Evolutionary conservation across 805 yeast genomes (phyloP).

Genomic region (Wickerhamiella bombiphila): DNA sequence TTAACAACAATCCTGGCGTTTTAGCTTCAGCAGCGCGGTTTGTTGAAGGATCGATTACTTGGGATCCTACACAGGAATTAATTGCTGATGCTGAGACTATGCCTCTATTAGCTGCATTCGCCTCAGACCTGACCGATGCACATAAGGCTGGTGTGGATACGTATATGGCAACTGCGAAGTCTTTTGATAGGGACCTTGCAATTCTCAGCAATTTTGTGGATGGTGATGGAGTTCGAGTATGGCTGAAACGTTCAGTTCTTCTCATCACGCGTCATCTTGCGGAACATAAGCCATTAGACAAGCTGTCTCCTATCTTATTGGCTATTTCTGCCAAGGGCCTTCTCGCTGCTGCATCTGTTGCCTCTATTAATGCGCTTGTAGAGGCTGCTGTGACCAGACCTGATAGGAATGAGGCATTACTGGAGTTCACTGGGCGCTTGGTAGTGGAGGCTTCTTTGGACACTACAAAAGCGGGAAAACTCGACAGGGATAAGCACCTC

Average conservation of each 20-base stretch:
- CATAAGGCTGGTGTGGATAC: constrained; percentile 3
- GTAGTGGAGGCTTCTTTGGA: not conserved
- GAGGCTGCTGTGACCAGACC: constrained; percentile 10
- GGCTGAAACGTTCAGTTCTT: constrained; percentile 13
- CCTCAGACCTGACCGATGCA: not conserved
- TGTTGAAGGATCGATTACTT: not conserved
- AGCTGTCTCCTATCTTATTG: too few relatives aligned
- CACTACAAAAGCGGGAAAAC: constrained; percentile 9
- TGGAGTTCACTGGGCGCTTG: not conserved
- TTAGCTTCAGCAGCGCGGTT: constrained; percentile 1
- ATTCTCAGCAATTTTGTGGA: not conserved
- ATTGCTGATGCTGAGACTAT: not conserved
- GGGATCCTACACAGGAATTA: not conserved
- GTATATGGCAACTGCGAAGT: constrained; percentile 6
- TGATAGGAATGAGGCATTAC: not conserved
- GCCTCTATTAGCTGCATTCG: constrained; percentile 1
- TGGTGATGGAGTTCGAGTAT: constrained; percentile 1
- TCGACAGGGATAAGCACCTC: constrained; percentile 32
- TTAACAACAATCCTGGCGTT: not conserved
- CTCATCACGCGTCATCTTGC: constrained; percentile 13
- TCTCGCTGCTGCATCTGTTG: too few relatives aligned
- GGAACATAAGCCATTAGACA: constrained; percentile 4
- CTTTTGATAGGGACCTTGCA: constrained; percentile 1
- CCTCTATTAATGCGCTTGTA: constrained; percentile 22
- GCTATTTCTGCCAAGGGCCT: too few relatives aligned